Percentiles rank a stretch among this genome's conserved stretches.
Evolutionary conservation across 2,329 filamentous ascomycete genomes (phyloP).

Genomic region (Ophiostoma himal-ulmi): DNA sequence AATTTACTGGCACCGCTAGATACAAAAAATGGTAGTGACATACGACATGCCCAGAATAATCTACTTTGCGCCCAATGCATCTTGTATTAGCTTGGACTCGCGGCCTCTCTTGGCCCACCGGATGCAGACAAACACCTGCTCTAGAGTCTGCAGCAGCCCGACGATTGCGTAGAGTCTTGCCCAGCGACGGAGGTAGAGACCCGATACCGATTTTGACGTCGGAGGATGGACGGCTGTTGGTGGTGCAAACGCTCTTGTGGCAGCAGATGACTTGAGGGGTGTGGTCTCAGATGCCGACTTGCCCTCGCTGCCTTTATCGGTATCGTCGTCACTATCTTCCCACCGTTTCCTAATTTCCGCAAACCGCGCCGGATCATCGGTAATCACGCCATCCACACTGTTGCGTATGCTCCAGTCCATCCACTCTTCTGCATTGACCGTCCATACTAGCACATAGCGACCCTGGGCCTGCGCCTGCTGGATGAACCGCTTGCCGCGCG

Average conservation of each 20-base stretch:
- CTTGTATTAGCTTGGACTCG: conserved; percentile 18
- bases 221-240: conserved; percentile 20
- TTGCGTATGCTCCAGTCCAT: conserved; percentile 76
- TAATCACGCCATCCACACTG: conserved; percentile 72
- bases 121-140: conserved; percentile 17
- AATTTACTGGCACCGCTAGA: not conserved
- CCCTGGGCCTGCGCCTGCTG: conserved; percentile 49
- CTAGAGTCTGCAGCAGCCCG: conserved; percentile 20
- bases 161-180: conserved; percentile 21
- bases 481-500: conserved; percentile 61
- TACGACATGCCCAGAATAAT: not conserved
- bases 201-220: conserved; percentile 13
- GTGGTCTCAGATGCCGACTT: not conserved
- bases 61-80: conserved; percentile 17
- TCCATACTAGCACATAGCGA: conserved; percentile 72
- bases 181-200: conserved; percentile 26
- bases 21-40: no score
- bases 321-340: not conserved
- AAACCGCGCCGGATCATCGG: conserved; percentile 70
- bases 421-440: conserved; percentile 68
- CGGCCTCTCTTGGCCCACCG: conserved; percentile 21
- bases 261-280: not conserved
- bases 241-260: not conserved
- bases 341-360: conserved; percentile 50
- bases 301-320: not conserved